Evolutionary conservation across 805 yeast species (phyloP).

Genomic region (Metschnikowia chrysomelidarum): DNA sequence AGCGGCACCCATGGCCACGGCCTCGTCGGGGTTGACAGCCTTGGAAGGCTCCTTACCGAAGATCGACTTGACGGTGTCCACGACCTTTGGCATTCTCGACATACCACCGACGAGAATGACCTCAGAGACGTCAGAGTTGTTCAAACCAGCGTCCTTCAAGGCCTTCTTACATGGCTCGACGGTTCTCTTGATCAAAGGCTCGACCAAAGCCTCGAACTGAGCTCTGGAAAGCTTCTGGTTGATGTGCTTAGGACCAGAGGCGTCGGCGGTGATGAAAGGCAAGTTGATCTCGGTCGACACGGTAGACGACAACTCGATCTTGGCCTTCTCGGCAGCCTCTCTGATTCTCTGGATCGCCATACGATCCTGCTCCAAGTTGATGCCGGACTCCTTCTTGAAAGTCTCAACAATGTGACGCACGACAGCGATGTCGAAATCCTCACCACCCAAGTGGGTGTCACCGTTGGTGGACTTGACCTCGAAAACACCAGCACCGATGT

Average conservation of each 20-base stretch:
- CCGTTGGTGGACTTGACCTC: constrained; percentile 98
- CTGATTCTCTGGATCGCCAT: constrained; percentile 75
- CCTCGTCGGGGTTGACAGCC: constrained; percentile 94
- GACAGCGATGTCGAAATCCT: constrained; percentile 83
- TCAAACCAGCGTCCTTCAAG: constrained; percentile 72
- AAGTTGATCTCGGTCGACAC: constrained; percentile 71
- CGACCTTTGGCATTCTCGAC: constrained; percentile 90
- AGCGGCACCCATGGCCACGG: constrained; percentile 95
- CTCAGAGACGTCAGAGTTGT: constrained; percentile 67
- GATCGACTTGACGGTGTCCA: constrained; percentile 69
- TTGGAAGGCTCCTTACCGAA: constrained; percentile 85
- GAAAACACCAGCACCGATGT: constrained; percentile 96
- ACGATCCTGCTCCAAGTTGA: constrained; percentile 46
- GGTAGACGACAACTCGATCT: constrained; percentile 78
- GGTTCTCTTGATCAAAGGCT: constrained; percentile 68
- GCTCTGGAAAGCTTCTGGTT: constrained; percentile 66
- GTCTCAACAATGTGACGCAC: constrained; percentile 79
- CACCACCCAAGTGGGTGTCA: constrained; percentile 93
- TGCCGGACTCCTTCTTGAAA: constrained; percentile 73
- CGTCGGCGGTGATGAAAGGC: constrained; percentile 87
- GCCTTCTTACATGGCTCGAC: constrained; percentile 79
- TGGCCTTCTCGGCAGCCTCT: constrained; percentile 72
- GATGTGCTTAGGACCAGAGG: constrained; percentile 76
- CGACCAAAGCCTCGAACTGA: constrained; percentile 65
- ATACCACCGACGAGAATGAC: constrained; percentile 87